Evolutionary conservation across 192 early-diverging fungal species (phyloP).

Genomic region (Diversispora epigaea): DNA sequence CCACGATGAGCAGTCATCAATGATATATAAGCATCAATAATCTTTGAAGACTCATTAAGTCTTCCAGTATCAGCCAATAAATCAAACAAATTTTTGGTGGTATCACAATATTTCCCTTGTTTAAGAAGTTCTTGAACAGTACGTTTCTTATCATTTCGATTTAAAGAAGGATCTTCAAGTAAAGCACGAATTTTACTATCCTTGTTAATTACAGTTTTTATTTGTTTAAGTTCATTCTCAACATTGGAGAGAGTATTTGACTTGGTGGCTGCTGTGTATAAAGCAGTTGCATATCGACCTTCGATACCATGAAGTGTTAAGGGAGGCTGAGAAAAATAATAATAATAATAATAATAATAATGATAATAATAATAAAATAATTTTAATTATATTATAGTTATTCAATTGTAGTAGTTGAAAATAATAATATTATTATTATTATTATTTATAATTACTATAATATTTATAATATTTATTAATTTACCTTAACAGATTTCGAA

Average conservation of each 20-base stretch:
- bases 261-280: conserved; percentile 90
- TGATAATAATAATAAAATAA: no score
- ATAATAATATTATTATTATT: no score
- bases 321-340: conserved; percentile 58
- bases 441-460: no score
- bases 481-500: no score
- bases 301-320: conserved; percentile 88
- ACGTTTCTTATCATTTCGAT: conserved; percentile 74
- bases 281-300: conserved; percentile 95
- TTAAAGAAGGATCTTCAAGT: conserved; percentile 85
- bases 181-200: conserved; percentile 69
- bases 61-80: conserved; percentile 94
- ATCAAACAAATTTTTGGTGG: conserved; percentile 90
- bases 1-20: conserved; percentile 89
- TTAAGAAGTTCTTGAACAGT: conserved; percentile 68
- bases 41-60: conserved; percentile 76
- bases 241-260: conserved; percentile 76
- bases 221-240: conserved; percentile 76
- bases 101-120: conserved; percentile 67
- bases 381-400: no score
- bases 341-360: no score
- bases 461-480: no score
- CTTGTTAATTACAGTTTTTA: conserved; percentile 69
- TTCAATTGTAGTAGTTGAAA: no score
- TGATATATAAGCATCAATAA: conserved; percentile 75